Evolutionary conservation across 345 rosid species (phyloP), one percentile per base, ranked within the genome.

Genomic region (Eucalyptus grandis): DNA sequence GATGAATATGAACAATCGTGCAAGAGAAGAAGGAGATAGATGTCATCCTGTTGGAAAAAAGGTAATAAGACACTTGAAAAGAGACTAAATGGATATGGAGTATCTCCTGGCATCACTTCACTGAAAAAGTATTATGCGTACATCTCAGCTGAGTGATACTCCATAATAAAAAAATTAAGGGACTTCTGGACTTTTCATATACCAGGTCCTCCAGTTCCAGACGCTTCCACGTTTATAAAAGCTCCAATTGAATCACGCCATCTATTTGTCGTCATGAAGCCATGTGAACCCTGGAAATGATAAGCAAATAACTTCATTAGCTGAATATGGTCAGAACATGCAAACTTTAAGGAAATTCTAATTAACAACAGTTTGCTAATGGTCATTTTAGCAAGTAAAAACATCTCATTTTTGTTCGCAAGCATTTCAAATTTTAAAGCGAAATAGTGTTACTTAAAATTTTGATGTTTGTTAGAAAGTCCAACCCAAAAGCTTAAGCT

Each of bases 161-260:
- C 27, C 43, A 21, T 21, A 19, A 37, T 37, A 77, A 77, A 77
- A 72, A 19, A 77, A 44, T 77, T 37, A 77, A 77, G 12, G 47
- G 46, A 77, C 27, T 26, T 26, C 47, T 77, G 83, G 47, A 77
- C 83, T 77, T 77, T 77, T 77, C 47, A 37, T 90, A 95, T 67
- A 98, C 99, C 99, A 93, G 93, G 93, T 89, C 99, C 99, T 91
- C 98, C 99, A 9, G 95, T 93, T 27, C 99, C 99, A 91, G 99
- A 96, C 87, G 99, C 99, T 94, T 98, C 99, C 90, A 98, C 95
- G 90, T 98, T 96, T 91, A 98, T 93, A 91, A 94, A 90, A 93
- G 99, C 99, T 89, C 99, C 99, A 90, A 98, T 92, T 54, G 96
- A 92, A 90, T 97, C 96, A 80, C 94, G 96, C 98, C 99, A 96